Conservation (phyloP, 768 basidiomycete genomes). For the Suillus placidus region DNA sequence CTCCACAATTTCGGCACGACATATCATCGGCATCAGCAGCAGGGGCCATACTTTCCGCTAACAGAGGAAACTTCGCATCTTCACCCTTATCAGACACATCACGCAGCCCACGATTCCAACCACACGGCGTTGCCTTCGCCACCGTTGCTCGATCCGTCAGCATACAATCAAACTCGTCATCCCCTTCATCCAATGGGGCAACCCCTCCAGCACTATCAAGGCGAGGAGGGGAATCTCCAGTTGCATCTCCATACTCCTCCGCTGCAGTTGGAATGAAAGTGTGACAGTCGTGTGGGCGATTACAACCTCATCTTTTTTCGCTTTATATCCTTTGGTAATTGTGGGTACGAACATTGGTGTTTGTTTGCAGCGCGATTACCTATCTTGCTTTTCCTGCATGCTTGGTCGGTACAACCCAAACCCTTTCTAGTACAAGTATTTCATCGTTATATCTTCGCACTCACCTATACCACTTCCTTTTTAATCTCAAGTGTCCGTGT, state of each 20-base stretch:
- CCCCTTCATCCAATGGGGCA: slow-evolving; percentile 38
- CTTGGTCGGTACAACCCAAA: slow-evolving; percentile 10
- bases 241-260: slow-evolving; percentile 46
- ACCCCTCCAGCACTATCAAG: slow-evolving; percentile 38
- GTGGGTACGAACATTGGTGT: slow-evolving; percentile 28
- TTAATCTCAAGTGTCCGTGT: slow-evolving; percentile 23
- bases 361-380: neutral
- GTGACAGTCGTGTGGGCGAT: slow-evolving; percentile 12
- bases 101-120: slow-evolving; percentile 36
- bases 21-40: slow-evolving; percentile 31
- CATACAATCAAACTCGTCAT: slow-evolving; percentile 32
- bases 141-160: slow-evolving; percentile 37
- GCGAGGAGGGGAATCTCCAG: slow-evolving; percentile 42
- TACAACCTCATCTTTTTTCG: slow-evolving; percentile 15
- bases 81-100: slow-evolving; percentile 39
- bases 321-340: slow-evolving; percentile 34
- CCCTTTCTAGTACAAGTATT: slow-evolving; percentile 15
- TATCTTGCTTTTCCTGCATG: slow-evolving; percentile 2
- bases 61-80: slow-evolving; percentile 34
- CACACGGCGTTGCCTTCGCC: slow-evolving; percentile 31
- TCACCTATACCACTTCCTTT: slow-evolving; percentile 26
- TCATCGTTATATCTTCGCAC: slow-evolving; percentile 15
- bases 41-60: slow-evolving; percentile 29
- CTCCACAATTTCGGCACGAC: slow-evolving; percentile 41
- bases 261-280: slow-evolving; percentile 55